Percentiles rank a stretch among this genome's conserved stretches.
phyloP scores from a whole-genome alignment of 495 filamentous ascomycete species.

The Melanomma pulvis-pyrius region DNA sequence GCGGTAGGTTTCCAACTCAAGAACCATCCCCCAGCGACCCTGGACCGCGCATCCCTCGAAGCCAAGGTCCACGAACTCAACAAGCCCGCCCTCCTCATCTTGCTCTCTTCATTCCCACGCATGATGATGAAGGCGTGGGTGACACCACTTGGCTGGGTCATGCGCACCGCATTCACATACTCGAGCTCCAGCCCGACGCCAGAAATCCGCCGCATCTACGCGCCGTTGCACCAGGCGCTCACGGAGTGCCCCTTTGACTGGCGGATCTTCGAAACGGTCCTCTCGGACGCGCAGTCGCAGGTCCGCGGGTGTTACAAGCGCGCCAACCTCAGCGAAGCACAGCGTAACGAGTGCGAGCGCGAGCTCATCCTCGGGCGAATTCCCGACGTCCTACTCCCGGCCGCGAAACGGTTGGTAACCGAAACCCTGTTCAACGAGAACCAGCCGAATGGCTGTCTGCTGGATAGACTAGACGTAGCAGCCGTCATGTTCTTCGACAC shows the following conservation, averaged over 20 bases:
- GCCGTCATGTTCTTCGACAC: constrained; percentile 37
- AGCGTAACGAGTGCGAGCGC: constrained; percentile 35
- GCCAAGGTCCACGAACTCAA: constrained; percentile 51
- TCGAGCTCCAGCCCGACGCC: constrained; percentile 19
- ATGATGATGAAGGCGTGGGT: constrained; percentile 71
- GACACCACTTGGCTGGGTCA: constrained; percentile 49
- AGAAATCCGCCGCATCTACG: constrained; percentile 31
- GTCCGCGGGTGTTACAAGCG: constrained; percentile 42
- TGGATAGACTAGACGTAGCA: constrained; percentile 26
- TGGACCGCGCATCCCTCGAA: constrained; percentile 51
- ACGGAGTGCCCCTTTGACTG: constrained; percentile 55
- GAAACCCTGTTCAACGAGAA: constrained; percentile 18
- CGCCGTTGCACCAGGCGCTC: constrained; percentile 38
- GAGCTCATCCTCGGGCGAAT: constrained; percentile 37
- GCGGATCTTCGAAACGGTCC: constrained; percentile 51
- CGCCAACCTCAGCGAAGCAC: constrained; percentile 7
- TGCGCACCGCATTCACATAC: constrained; percentile 18
- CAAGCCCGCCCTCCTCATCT: constrained; percentile 62
- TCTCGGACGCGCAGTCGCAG: constrained; percentile 52
- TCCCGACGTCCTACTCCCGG: constrained; percentile 37
- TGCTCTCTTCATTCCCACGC: constrained; percentile 74
- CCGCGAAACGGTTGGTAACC: constrained; percentile 26
- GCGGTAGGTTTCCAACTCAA: constrained; percentile 60
- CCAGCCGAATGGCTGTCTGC: constrained; percentile 3
- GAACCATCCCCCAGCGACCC: constrained; percentile 47